Evolutionary conservation across 768 basidiomycete genomes (phyloP).

Genomic region (Neoboletus brunneissimus): DNA sequence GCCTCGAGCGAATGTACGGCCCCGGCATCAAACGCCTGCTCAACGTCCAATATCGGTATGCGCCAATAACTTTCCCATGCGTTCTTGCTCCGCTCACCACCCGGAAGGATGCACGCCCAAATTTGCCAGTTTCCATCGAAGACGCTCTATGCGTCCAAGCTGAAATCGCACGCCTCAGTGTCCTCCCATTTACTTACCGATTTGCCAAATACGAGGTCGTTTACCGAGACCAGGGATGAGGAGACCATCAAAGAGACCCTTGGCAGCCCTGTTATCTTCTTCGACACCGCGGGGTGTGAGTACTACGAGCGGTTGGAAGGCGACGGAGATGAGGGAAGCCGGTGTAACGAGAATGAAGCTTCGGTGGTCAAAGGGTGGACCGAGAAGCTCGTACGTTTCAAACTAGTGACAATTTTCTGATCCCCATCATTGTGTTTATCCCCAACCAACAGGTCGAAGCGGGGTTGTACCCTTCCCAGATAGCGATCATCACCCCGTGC

Average conservation of each 20-base stretch:
- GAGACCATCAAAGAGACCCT: conserved; percentile 74
- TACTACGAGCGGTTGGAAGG: conserved; percentile 83
- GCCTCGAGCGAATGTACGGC: conserved; percentile 88
- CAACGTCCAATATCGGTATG: conserved; percentile 82
- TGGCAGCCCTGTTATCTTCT: conserved; percentile 81
- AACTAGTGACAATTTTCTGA: too few species aligned
- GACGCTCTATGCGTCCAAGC: conserved; percentile 70
- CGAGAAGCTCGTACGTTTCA: conserved; percentile 60
- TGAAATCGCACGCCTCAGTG: conserved; percentile 71
- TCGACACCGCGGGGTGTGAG: conserved; percentile 92
- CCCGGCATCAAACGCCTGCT: conserved; percentile 81
- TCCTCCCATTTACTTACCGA: conserved; percentile 69
- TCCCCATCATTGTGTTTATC: background rate
- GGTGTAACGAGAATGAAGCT: conserved; percentile 94
- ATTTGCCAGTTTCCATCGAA: conserved; percentile 87
- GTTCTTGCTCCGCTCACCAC: background rate
- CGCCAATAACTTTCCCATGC: background rate
- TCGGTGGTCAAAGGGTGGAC: conserved; percentile 82
- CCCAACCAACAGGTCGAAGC: conserved; percentile 45
- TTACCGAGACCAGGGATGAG: conserved; percentile 39
- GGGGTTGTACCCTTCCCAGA: conserved; percentile 66
- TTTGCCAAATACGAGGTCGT: conserved; percentile 50
- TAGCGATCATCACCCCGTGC: conserved; percentile 86
- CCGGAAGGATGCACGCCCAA: conserved; percentile 73
- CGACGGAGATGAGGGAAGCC: conserved; percentile 84